phyloP scores from a whole-genome alignment of 345 rosid genomes.

The Combretum micranthum region DNA sequence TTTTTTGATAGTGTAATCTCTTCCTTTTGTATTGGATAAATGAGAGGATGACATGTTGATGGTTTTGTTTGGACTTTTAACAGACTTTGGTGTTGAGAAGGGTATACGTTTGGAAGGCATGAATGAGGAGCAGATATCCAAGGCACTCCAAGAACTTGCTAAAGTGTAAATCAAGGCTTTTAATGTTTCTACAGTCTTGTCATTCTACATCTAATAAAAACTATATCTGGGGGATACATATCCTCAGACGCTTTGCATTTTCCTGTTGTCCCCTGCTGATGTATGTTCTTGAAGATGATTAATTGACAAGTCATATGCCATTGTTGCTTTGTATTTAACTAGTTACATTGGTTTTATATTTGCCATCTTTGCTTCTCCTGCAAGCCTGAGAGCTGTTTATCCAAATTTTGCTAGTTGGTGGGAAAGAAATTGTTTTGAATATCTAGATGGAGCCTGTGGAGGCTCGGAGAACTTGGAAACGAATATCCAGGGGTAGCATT shows the following conservation, averaged over 20 bases:
- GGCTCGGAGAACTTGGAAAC: too few relatives aligned
- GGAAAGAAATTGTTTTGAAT: too few relatives aligned
- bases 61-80: background rate
- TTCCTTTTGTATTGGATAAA: background rate
- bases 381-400: too few relatives aligned
- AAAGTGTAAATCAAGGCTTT: slow-evolving; percentile 5
- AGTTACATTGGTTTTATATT: too few relatives aligned
- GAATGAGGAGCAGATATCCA: slow-evolving; percentile 18
- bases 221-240: background rate
- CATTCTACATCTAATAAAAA: slow-evolving; percentile 3
- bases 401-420: too few relatives aligned
- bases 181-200: background rate
- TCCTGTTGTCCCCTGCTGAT: background rate
- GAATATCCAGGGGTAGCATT: too few relatives aligned
- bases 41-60: background rate
- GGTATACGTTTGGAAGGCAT: slow-evolving; percentile 19
- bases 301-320: too few relatives aligned
- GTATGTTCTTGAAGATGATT: too few relatives aligned
- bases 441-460: too few relatives aligned
- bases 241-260: background rate
- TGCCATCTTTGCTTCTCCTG: too few relatives aligned
- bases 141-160: slow-evolving; percentile 10
- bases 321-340: too few relatives aligned
- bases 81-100: slow-evolving; percentile 21
- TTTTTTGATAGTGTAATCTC: background rate